Evolutionary conservation across 2,329 filamentous ascomycete genomes (phyloP), one percentile per base, ranked within the genome.

Genomic region (Fusarium falciforme): DNA sequence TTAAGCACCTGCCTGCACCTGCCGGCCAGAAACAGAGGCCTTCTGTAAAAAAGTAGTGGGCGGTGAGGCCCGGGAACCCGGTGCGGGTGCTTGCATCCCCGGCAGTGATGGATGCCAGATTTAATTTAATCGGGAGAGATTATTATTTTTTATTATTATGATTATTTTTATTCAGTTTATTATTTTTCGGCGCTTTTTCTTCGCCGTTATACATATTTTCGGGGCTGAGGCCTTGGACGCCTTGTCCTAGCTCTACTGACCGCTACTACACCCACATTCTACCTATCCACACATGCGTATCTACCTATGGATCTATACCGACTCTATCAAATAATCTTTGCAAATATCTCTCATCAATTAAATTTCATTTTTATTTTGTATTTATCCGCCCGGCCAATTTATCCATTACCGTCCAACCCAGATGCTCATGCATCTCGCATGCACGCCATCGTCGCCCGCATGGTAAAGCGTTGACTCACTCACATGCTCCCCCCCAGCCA

Each of bases 11-110:
- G 38, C 16, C 9, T 42, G 40, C 35, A 38, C 60, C 42, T 57
- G 66, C 47, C 33, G 72, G 59, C 68, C 71, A 75, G 59, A 66
- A 70, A 52, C 38, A 74, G 71, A 31, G 72, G 22, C 71, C 72
- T 40, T 20, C 20, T 44, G 42, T 9, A 22, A 7, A 44, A 25
- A 14, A 10, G 42, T 27, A 22, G 67, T 73, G 67, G 73, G 75
- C 73, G 73, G 75, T 76, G 74, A 77, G 72, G 76, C 63, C 76
- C 67, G 72, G 70, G 66, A 70, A 72, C 62, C 69, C 76, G 76
- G 76, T 73, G 67, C 74, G 73, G 74, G 61, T 62, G 71, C 63
- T 54, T 71, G 67, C 71, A 67, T 67, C 64, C 67, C 60, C 61
- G 59, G 47, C 47, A 57, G 54, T 22, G 35, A 44, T 40, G 54